Percentiles rank a stretch among this genome's conserved stretches.
These are phyloP conservation scores for Hamigera avellanea DNA, from an alignment of 495 filamentous ascomycete species.

Conservation along the genomic window DNA sequence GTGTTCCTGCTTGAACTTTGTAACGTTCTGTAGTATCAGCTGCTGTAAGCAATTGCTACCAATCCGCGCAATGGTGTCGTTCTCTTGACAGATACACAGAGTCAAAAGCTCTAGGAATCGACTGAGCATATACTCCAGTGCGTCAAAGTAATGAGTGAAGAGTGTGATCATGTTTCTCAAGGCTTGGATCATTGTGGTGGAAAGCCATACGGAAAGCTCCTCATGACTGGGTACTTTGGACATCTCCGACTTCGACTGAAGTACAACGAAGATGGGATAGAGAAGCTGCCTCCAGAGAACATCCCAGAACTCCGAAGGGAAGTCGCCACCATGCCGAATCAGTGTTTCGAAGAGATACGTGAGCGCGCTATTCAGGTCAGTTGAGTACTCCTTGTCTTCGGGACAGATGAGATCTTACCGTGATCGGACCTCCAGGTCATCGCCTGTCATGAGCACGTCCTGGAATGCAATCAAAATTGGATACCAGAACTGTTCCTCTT, in stretches of 20 bases:
- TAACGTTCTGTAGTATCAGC: slow-evolving; percentile 88
- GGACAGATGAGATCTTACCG: slow-evolving; percentile 21
- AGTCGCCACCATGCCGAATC: slow-evolving; percentile 79
- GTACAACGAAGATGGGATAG: slow-evolving; percentile 95
- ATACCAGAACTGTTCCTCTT: slow-evolving; percentile 98
- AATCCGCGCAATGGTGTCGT: slow-evolving; percentile 95
- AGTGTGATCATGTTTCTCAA: slow-evolving; percentile 95
- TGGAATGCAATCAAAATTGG: slow-evolving; percentile 96
- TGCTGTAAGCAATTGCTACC: slow-evolving; percentile 97
- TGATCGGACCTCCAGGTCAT: slow-evolving; percentile 94
- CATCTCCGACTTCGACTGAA: slow-evolving; percentile 94
- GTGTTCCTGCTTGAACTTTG: slow-evolving; percentile 74
- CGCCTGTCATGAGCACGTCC: slow-evolving; percentile 97
- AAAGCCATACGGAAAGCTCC: slow-evolving; percentile 96
- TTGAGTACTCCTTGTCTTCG: not conserved
- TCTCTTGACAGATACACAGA: slow-evolving; percentile 97
- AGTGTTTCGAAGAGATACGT: slow-evolving; percentile 94
- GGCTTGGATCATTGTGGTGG: slow-evolving; percentile 98
- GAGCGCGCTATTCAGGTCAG: slow-evolving; percentile 49
- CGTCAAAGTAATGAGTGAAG: slow-evolving; percentile 96
- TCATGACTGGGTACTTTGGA: slow-evolving; percentile 85
- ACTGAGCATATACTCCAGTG: slow-evolving; percentile 92
- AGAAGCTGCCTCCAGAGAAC: slow-evolving; percentile 94
- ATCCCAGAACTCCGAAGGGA: slow-evolving; percentile 94
- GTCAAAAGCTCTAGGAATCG: slow-evolving; percentile 86